Base-by-base conservation (phyloP, 1,139 yeast genomes). In the Yueomyces sp. region DNA sequence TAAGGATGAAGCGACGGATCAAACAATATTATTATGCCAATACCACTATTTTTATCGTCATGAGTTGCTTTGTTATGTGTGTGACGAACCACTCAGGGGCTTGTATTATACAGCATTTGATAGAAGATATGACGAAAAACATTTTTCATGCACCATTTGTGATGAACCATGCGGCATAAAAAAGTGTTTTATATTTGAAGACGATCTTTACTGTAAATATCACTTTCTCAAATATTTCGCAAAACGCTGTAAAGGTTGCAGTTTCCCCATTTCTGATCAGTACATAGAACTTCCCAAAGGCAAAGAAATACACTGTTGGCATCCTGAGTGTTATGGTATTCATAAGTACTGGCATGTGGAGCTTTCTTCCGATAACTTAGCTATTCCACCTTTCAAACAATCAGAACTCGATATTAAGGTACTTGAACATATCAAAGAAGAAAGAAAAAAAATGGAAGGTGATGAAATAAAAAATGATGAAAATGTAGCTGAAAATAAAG, bases 251-350 rank as follows among this genome's bases (percentile, higher is more conserved):
- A 94, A 86, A 64, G 96, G 97, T 27, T 91, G 98, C 64, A 75
- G 81, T 49, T 81, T 87, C 34, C 85, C 96, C 2, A 91, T 91
- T 44, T 76, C 93, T 33, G 89, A 89, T 55, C 97, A 91, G 59
- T 91, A 87, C 63, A 96, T 89, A 35, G 96, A 91, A 61, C 76
- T 91, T 40, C 85, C 78, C 50, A 72, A 95, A 51, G 95, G 96
- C 40, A 96, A 96, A n/a, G 73, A 83, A 52, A 82, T 83, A 50
- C 95, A 89, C 60, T 95, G 87, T 58, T 93, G 98, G 98, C 99
- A 93, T 62, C 97, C 97, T 2, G 98, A 93, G 61, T 93, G 98
- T 66, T 93, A 87, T 59, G 93, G 93, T 89, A 94, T 91, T 41
- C 89, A 84, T 67, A 89, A 89, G 60, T 89, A 87, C 56, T 93